Evolutionary conservation across 106 monocot species (phyloP), one percentile per base, ranked within the genome.

Genomic region (Chionographis japonica): DNA sequence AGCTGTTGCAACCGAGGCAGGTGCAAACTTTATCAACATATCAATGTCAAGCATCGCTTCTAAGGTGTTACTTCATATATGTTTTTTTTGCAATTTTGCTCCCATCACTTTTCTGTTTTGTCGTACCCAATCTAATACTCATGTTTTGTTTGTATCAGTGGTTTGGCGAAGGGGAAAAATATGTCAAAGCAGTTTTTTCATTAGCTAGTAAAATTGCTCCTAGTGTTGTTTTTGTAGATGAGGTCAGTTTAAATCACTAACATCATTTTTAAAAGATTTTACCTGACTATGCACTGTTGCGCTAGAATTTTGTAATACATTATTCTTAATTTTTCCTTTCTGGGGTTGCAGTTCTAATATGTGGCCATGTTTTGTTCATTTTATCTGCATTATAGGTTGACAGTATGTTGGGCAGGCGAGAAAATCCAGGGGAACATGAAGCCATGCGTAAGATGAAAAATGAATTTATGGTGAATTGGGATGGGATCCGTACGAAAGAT

Each of bases 131-230:
- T 16, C 46, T 67, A 20, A 67, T 61, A 41, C 39, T 20, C n/a
- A 3, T 46, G 14, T 4, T 71, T 13, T 40, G 35, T 62, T 74
- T 68, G 3, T 57, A 53, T 73, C 84, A 98, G 97, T 98, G 97
- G 97, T 98, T 98, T 79, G 97, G 97, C 17, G 97, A 98, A 81
- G 97, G 97, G 35, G 97, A 98, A 64, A 98, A 98, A 70, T 98
- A 98, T 69, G 97, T 98, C 36, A 98, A 98, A 73, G 97, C 97
- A 62, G 89, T 98, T 52, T 98, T 98, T 63, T 90, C 97, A 38
- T 76, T 98, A 72, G 97, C 97, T 13, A 98, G 97, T 72, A 98
- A 98, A 77, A 98, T 98, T 79, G 82, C 92, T 58, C 97, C 97
- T 4, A 98, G 97, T 80, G 97, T 98, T 65, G 69, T 98, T 74